Evolutionary conservation across 176 grass and related monocot genomes (phyloP).

Genomic region (Eremochloa ophiuroides): DNA sequence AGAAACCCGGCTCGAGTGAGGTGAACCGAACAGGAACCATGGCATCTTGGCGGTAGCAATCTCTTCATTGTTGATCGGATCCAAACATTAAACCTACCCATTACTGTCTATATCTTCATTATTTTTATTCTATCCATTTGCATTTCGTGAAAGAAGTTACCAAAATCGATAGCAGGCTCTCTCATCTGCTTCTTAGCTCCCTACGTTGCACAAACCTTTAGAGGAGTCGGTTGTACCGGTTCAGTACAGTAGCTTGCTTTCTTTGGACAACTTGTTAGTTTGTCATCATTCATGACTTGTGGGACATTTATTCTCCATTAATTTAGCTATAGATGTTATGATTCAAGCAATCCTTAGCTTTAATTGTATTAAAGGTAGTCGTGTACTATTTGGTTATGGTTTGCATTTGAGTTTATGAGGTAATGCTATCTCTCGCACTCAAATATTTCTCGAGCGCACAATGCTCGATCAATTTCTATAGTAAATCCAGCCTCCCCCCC

Average conservation of each 20-base stretch:
- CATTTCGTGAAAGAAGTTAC: constrained; percentile 39
- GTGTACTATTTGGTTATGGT: not conserved
- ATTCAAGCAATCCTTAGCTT: not conserved
- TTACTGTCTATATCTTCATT: constrained; percentile 15
- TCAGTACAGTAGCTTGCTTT: too few species aligned
- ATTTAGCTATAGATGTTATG: not conserved
- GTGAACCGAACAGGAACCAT: too few species aligned
- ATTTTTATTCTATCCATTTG: constrained; percentile 33
- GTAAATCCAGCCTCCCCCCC: too few species aligned
- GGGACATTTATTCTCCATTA: not conserved
- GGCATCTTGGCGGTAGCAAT: too few species aligned
- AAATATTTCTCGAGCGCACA: too few species aligned
- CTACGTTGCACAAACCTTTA: not conserved
- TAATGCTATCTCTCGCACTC: too few species aligned
- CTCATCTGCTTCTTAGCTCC: constrained; percentile 18
- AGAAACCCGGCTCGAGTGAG: too few species aligned
- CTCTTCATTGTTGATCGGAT: constrained; percentile 4
- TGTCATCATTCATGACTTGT: not conserved
- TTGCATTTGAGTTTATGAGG: too few species aligned
- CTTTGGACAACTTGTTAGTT: too few species aligned
- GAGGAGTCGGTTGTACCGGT: too few species aligned
- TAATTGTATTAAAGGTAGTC: not conserved
- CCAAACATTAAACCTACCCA: not conserved
- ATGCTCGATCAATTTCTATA: too few species aligned
- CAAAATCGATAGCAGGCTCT: constrained; percentile 31